These are phyloP conservation scores for Phialophora macrospora DNA, from an alignment of 2,329 filamentous ascomycete genomes.

Conservation along the genomic window DNA sequence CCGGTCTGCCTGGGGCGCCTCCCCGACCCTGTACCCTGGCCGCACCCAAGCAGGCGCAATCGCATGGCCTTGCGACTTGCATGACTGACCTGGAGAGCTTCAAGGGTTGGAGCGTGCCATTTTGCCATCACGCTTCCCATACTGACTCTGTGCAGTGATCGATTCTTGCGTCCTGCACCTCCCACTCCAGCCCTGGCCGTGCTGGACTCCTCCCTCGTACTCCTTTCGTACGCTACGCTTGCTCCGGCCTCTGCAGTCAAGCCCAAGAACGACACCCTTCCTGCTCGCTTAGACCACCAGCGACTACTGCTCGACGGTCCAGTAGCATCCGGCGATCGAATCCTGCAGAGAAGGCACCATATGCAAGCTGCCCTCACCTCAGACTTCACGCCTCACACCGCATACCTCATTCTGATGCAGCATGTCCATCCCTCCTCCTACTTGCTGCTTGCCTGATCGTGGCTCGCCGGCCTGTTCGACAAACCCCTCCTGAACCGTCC, in stretches of 20 bases:
- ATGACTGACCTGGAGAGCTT: slow-evolving; percentile 20
- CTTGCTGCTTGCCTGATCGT: slow-evolving; percentile 33
- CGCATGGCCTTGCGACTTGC: slow-evolving; percentile 21
- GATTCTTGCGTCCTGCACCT: slow-evolving; percentile 8
- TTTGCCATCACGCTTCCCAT: slow-evolving; percentile 9
- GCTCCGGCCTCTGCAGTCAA: slow-evolving; percentile 7
- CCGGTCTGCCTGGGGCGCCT: slow-evolving; percentile 7
- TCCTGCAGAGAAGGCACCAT: slow-evolving; percentile 14
- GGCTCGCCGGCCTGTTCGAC: slow-evolving; percentile 15
- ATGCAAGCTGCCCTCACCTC: slow-evolving; percentile 2
- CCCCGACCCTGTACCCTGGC: slow-evolving; percentile 1
- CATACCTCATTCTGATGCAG: slow-evolving; percentile 23
- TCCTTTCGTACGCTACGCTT: slow-evolving; percentile 8
- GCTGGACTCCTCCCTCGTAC: slow-evolving; percentile 2
- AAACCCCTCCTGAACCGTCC: slow-evolving; percentile 25
- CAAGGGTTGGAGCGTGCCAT: slow-evolving; percentile 17
- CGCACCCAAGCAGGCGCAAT: slow-evolving; percentile 11
- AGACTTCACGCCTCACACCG: slow-evolving; percentile 20
- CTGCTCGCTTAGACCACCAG: slow-evolving; percentile 13
- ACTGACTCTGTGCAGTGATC: slow-evolving; percentile 10
- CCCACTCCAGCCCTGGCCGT: not conserved
- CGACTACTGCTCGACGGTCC: slow-evolving; percentile 11
- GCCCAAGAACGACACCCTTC: slow-evolving; percentile 7
- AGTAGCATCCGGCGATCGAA: slow-evolving; percentile 3
- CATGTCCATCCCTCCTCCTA: slow-evolving; percentile 26